Evolutionary conservation across 1,139 yeast genomes (phyloP).

Genomic region (Suhomyces atakaporum): DNA sequence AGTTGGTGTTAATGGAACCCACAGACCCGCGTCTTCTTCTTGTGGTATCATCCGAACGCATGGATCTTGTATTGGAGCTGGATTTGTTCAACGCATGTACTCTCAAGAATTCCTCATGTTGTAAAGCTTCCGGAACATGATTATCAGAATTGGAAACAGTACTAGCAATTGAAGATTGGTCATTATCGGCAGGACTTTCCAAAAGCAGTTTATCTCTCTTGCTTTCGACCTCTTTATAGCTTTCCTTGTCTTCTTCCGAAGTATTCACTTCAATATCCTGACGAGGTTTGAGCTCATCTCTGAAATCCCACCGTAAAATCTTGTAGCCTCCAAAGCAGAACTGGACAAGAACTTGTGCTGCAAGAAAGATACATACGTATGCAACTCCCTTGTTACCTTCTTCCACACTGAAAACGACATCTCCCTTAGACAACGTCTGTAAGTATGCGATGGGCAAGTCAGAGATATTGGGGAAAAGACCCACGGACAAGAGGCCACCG

Average conservation of each 20-base stretch:
- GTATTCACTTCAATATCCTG: conserved; percentile 2
- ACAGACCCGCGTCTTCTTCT: conserved; percentile 8
- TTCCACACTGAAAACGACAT: conserved; percentile 51
- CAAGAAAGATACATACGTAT: conserved; percentile 76
- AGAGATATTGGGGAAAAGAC: conserved; percentile 70
- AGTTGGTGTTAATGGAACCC: conserved; percentile 15
- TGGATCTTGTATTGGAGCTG: conserved; percentile 14
- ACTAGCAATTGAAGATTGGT: conserved; percentile 12
- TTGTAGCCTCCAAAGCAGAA: conserved; percentile 78
- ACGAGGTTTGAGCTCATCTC: conserved; percentile 27
- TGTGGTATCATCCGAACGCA: conserved; percentile 7
- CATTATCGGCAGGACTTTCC: no score
- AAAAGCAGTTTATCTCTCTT: no score
- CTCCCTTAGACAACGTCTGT: conserved; percentile 73
- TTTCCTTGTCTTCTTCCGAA: conserved; percentile 8
- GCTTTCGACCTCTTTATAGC: neutral
- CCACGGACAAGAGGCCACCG: conserved; percentile 71
- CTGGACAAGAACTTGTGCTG: conserved; percentile 67
- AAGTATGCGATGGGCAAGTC: conserved; percentile 90
- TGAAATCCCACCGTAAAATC: conserved; percentile 71
- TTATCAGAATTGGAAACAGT: conserved; percentile 1
- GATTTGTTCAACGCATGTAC: conserved; percentile 16
- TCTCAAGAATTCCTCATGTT: conserved; percentile 24
- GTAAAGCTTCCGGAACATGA: conserved; percentile 14
- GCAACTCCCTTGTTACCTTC: conserved; percentile 83